Base-by-base conservation (phyloP, 2,329 filamentous ascomycete genomes). In the Microdochium trichocladiopsis region DNA sequence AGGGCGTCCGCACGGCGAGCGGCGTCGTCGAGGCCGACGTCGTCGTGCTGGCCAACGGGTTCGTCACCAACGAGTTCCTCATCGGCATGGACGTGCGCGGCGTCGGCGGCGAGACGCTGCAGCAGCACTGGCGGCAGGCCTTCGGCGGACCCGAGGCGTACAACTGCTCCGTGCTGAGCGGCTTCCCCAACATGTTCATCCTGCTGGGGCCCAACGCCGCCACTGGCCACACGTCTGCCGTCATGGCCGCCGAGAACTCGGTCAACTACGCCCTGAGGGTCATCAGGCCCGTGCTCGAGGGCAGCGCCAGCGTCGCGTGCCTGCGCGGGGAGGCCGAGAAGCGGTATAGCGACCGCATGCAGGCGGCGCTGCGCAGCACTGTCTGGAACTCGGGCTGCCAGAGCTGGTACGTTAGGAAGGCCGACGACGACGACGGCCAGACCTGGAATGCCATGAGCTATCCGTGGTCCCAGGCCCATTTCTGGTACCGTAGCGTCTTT, bases 161-260 rank as follows among this genome's bases (percentile, higher is more conserved):
- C 61, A 76, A 81, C 51, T 77, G 76, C 22, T 76, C 76, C 2
- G 73, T 76, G 2, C 68, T 86, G 64, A 78, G 78, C 56, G 77
- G 77, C 0, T 85, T 84, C 59, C 83, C 83, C 2, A 87, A 87
- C 60, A 81, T 86, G 59, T 86, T 86, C 66, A 71, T 84, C 52
- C 65, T 86, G 0, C 75, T 83, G 41, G 83, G 71, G 0, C 83
- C 83, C 1, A 87, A 87, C 60, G 78, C 80, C 0, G 72, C 71
- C 0, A 86, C 83, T 0, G 84, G 83, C 0, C 83, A 87, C 62
- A 78, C 73, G 0, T 80, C 76, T 12, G 78, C 83, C 10, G 74
- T 85, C 47, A 72, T 85, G 59, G 78, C 81, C 0, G 71, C 72
- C 3, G 83, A 87, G 58, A 86, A 85, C 61, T 76, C 76, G 60